Conservation (phyloP, 129 eudicot species). For the Centaurea solstitialis region DNA sequence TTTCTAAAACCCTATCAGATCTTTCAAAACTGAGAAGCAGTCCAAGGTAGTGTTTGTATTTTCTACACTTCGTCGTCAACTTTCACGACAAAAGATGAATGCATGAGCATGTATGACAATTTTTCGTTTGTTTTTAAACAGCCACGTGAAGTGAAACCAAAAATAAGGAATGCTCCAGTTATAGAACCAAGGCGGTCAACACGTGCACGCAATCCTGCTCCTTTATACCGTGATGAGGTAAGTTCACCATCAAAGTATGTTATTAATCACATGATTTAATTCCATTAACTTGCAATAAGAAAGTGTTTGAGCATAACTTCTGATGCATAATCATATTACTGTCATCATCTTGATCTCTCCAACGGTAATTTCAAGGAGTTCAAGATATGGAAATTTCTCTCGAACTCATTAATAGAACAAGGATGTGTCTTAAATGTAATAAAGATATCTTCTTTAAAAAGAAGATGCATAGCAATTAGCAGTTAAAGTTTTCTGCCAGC, state of each 20-base stretch:
- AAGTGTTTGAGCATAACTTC: background rate
- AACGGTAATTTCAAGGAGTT: background rate
- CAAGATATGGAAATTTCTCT: slow-evolving; percentile 1
- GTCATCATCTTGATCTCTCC: background rate
- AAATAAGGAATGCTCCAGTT: slow-evolving; percentile 20
- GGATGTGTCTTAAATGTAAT: slow-evolving; percentile 1
- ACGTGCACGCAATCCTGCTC: slow-evolving; percentile 61
- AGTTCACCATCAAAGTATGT: slow-evolving; percentile 21
- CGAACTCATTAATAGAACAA: background rate
- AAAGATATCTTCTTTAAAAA: background rate
- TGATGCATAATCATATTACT: background rate
- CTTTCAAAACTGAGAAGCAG: slow-evolving; percentile 55
- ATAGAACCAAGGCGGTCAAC: slow-evolving; percentile 84
- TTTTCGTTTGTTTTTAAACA: slow-evolving; percentile 23
- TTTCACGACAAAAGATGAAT: background rate
- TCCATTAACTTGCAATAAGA: background rate
- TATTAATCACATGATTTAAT: background rate
- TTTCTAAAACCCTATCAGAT: slow-evolving; percentile 61
- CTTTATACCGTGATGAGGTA: slow-evolving; percentile 73
- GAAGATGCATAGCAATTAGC: background rate
- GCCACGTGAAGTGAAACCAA: slow-evolving; percentile 51
- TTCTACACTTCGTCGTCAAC: background rate
- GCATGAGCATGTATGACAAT: background rate
- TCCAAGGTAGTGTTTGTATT: slow-evolving; percentile 44
- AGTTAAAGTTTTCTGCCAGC: slow-evolving; percentile 2